Percentiles rank a stretch among this genome's conserved stretches.
Evolutionary conservation across 768 basidiomycete species (phyloP).

Genomic region (Podaxis pistillaris): DNA sequence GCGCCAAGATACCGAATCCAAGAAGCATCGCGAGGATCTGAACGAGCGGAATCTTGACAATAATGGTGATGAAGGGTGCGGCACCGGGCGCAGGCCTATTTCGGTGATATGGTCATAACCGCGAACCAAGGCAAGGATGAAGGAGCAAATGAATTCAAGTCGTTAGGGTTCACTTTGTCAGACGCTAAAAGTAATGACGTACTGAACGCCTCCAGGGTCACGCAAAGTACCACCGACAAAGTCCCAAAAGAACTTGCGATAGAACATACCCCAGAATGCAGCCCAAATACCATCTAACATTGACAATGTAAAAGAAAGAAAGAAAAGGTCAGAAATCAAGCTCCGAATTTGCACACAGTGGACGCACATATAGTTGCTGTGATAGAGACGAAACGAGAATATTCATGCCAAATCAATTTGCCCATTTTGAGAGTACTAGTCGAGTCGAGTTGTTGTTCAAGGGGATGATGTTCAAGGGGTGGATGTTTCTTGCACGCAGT

Average conservation of each 20-base stretch:
- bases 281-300: conserved; percentile 75
- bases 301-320: not conserved
- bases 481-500: conserved; percentile 21
- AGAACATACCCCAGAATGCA: conserved; percentile 74
- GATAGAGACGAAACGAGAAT: conserved; percentile 66
- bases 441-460: conserved; percentile 10
- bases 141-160: conserved; percentile 1
- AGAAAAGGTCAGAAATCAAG: conserved; percentile 9
- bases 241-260: conserved; percentile 97
- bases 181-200: conserved; percentile 27
- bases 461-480: conserved; percentile 19
- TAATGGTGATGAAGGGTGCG: conserved; percentile 66
- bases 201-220: conserved; percentile 80
- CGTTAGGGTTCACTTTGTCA: not conserved
- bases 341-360: not conserved
- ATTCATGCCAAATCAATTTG: conserved; percentile 79
- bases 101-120: not conserved
- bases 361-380: conserved; percentile 72
- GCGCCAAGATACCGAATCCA: conserved; percentile 53
- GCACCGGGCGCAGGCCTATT: conserved; percentile 58
- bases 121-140: not conserved
- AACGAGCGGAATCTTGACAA: conserved; percentile 75
- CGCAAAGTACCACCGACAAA: conserved; percentile 81
- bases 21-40: conserved; percentile 67
- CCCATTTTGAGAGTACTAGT: conserved; percentile 53